Evolutionary conservation across 306 rosid genomes (phyloP).

Genomic region (Prunus davidiana): DNA sequence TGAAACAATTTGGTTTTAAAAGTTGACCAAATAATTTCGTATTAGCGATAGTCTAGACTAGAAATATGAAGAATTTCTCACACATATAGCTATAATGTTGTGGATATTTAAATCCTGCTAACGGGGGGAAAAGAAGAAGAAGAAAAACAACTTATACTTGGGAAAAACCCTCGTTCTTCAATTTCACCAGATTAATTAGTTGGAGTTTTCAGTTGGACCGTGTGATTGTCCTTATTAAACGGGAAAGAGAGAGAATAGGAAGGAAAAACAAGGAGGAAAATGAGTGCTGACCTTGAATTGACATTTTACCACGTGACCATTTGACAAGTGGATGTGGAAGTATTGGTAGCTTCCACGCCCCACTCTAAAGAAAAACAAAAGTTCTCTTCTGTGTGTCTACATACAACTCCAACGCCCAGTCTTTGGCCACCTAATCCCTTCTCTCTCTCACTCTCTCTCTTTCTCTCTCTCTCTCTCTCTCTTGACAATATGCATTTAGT

Average conservation of each 20-base stretch:
- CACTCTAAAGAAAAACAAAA: not conserved
- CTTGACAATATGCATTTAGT: not conserved
- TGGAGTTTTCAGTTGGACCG: not conserved
- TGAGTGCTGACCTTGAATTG: not conserved
- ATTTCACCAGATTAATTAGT: conserved; percentile 11
- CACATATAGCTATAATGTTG: no score
- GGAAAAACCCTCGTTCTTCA: not conserved
- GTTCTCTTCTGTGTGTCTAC: no score
- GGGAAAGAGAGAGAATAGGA: not conserved
- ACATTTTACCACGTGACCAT: not conserved
- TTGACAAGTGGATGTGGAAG: conserved; percentile 35
- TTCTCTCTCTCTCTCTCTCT: not conserved
- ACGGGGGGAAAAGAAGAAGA: not conserved
- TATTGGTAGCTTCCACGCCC: conserved; percentile 17
- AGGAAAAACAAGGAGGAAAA: no score
- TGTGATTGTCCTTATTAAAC: no score
- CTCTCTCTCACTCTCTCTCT: not conserved
- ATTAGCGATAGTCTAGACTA: no score
- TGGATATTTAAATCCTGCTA: not conserved
- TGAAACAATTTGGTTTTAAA: no score
- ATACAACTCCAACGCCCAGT: conserved; percentile 33
- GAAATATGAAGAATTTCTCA: no score
- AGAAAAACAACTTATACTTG: not conserved
- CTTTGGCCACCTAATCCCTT: conserved; percentile 29
- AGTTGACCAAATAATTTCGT: not conserved